Evolutionary conservation across 140 eudicot species (phyloP).

Genomic region (Cichorium intybus): DNA sequence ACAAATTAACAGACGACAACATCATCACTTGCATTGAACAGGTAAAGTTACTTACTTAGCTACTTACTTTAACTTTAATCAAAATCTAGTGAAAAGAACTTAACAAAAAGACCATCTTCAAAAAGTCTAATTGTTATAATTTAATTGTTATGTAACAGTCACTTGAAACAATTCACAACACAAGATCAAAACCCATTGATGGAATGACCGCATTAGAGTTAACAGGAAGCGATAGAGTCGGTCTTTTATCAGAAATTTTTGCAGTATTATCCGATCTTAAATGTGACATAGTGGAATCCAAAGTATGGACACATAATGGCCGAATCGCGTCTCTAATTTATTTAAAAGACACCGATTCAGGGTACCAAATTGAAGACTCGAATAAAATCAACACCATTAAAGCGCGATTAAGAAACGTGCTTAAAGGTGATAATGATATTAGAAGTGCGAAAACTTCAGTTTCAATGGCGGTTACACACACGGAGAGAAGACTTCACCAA

Average conservation of each 20-base stretch:
- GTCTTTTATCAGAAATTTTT: constrained; percentile 57
- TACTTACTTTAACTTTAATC: too few species aligned
- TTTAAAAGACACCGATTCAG: constrained; percentile 47
- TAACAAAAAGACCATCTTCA: too few species aligned
- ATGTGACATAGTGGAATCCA: constrained; percentile 61
- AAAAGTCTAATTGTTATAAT: too few species aligned
- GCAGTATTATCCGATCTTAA: constrained; percentile 50
- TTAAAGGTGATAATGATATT: constrained; percentile 64
- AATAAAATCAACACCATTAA: constrained; percentile 38
- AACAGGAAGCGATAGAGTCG: constrained; percentile 60
- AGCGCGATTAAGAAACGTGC: constrained; percentile 50
- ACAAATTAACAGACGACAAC: constrained; percentile 72
- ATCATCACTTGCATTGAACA: constrained; percentile 78
- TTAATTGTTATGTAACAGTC: constrained; percentile 54
- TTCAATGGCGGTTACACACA: constrained; percentile 52
- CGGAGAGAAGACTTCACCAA: constrained; percentile 74
- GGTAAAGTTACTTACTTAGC: constrained; percentile 21
- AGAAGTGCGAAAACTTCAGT: constrained; percentile 53
- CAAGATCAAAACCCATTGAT: constrained; percentile 28
- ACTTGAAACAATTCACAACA: constrained; percentile 41
- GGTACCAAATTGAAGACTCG: constrained; percentile 43
- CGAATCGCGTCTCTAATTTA: constrained; percentile 60
- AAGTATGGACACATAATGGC: constrained; percentile 78
- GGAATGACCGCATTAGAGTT: constrained; percentile 60
- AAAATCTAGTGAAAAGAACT: too few species aligned